These are phyloP conservation scores for Ramichloridium luteum DNA, from an alignment of 2,329 filamentous ascomycete species.

Conservation along the genomic window DNA sequence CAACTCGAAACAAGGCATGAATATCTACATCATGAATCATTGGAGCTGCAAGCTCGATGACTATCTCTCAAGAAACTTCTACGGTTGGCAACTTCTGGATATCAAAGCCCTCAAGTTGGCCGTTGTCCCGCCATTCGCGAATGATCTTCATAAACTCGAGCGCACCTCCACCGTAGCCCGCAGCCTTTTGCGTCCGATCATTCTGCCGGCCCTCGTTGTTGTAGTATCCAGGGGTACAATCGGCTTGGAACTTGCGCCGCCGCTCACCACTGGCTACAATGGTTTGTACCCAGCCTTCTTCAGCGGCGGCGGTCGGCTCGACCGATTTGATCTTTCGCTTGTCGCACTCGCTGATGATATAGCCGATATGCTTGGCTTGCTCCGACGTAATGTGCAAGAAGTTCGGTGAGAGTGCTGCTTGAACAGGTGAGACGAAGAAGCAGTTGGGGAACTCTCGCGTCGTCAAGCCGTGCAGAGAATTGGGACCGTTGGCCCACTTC, in stretches of 20 bases:
- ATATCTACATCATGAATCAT: too few relatives aligned
- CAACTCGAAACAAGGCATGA: too few relatives aligned
- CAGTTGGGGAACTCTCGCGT: conserved; percentile 43
- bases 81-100: conserved; percentile 9
- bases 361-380: conserved; percentile 32
- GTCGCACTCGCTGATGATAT: conserved; percentile 30
- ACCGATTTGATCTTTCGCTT: conserved; percentile 21
- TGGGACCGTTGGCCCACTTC: conserved; percentile 31
- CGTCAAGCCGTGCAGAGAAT: conserved; percentile 42
- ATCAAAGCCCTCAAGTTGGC: conserved; percentile 12
- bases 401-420: conserved; percentile 32
- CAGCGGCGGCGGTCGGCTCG: conserved; percentile 35
- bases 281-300: conserved; percentile 35
- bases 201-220: conserved; percentile 32
- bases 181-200: conserved; percentile 9
- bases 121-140: conserved; percentile 11
- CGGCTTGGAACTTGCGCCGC: conserved; percentile 27
- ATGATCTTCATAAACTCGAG: conserved; percentile 14
- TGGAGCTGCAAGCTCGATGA: too few relatives aligned
- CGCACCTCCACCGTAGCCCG: conserved; percentile 11
- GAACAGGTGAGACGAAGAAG: conserved; percentile 35
- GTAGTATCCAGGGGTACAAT: conserved; percentile 44
- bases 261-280: conserved; percentile 31
- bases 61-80: too few relatives aligned
- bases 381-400: conserved; percentile 28